phyloP scores from a whole-genome alignment of 495 filamentous ascomycete genomes.

The Penicillium longicatenatum region DNA sequence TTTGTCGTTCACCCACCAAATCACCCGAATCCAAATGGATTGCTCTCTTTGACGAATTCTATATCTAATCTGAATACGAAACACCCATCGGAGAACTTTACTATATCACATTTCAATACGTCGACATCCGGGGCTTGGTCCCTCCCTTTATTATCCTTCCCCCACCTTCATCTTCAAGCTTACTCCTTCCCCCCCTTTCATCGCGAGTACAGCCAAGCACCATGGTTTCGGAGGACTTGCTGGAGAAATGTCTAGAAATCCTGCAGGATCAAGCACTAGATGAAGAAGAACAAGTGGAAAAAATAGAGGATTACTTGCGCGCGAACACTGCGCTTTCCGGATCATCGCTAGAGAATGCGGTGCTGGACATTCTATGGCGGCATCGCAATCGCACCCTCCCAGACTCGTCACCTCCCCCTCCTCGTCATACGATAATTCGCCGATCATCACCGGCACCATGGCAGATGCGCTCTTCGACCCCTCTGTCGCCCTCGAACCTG shows the following conservation, averaged over 20 bases:
- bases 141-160: background rate
- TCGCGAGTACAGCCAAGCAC: conserved; percentile 12
- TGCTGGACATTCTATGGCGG: conserved; percentile 91
- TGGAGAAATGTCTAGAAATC: conserved; percentile 86
- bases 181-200: conserved; percentile 13
- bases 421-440: conserved; percentile 86
- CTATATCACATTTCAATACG: background rate
- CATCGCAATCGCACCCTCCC: conserved; percentile 77
- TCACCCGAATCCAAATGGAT: background rate
- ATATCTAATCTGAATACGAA: background rate
- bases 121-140: background rate
- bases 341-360: conserved; percentile 81
- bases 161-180: background rate
- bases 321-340: conserved; percentile 76
- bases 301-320: conserved; percentile 81
- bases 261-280: conserved; percentile 80
- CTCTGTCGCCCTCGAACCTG: conserved; percentile 69
- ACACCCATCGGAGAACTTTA: background rate
- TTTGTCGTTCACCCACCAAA: background rate
- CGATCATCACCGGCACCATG: conserved; percentile 91
- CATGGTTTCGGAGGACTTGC: conserved; percentile 92
- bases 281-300: conserved; percentile 95
- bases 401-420: conserved; percentile 75
- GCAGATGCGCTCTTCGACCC: conserved; percentile 81
- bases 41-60: background rate